Percentiles rank a stretch among this genome's conserved stretches.
These are phyloP conservation scores for Turritis glabra DNA, from an alignment of 345 rosid genomes.

Conservation along the genomic window DNA sequence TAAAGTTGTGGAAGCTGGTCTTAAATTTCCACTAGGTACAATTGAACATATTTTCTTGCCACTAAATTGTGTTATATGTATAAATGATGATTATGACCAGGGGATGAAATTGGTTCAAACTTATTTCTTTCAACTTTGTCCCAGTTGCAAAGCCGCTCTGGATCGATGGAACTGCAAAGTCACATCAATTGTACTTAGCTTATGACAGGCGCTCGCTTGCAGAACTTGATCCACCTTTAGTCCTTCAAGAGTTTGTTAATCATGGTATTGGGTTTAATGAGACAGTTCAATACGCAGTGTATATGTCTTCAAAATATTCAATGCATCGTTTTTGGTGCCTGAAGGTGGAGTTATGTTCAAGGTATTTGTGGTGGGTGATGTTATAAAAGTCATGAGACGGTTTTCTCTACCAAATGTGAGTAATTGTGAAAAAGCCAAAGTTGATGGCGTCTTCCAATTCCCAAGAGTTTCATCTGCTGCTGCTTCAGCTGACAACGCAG, in stretches of 20 bases:
- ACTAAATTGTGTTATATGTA: not conserved
- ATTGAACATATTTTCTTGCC: not conserved
- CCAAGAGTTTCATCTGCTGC: constrained; percentile 93
- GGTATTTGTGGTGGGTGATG: constrained; percentile 76
- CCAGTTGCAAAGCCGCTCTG: constrained; percentile 93
- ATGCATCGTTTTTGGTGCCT: constrained; percentile 11
- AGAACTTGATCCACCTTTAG: constrained; percentile 83
- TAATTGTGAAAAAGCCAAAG: constrained; percentile 56
- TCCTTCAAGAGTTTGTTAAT: constrained; percentile 94
- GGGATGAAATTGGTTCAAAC: not conserved
- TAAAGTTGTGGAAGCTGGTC: constrained; percentile 68
- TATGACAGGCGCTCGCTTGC: constrained; percentile 71
- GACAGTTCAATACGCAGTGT: not conserved
- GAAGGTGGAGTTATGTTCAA: constrained; percentile 89
- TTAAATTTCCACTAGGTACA: constrained; percentile 81
- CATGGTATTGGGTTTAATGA: constrained; percentile 63
- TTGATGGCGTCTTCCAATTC: constrained; percentile 59
- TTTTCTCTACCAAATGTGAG: constrained; percentile 82
- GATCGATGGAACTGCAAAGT: constrained; percentile 92
- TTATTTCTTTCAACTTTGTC: not conserved
- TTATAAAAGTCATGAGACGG: constrained; percentile 82
- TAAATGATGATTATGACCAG: not conserved
- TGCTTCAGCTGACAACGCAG: constrained; percentile 88
- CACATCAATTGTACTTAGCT: constrained; percentile 80
- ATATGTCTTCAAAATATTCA: not conserved